Percentiles rank a stretch among this genome's conserved stretches.
Evolutionary conservation across 2,329 filamentous ascomycete genomes (phyloP).

Genomic region (Scleromitrula shiraiana): DNA sequence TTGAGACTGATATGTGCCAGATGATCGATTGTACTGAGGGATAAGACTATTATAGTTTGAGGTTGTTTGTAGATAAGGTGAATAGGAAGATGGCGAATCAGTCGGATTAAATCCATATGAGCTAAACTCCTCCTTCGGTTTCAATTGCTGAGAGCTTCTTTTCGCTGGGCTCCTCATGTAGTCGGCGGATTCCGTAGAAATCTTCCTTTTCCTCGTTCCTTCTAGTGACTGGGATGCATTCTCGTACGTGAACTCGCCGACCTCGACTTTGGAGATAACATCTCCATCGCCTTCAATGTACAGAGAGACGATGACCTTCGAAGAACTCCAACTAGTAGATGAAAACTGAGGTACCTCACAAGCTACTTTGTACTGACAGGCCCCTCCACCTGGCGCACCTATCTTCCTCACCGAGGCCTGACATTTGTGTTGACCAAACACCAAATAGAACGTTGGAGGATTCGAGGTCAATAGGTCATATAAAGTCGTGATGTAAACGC

Average conservation of each 20-base stretch:
- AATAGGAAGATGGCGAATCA: constrained; percentile 36
- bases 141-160: constrained; percentile 38
- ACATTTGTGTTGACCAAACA: constrained; percentile 73
- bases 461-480: constrained; percentile 62
- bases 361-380: constrained; percentile 65
- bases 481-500: constrained; percentile 65
- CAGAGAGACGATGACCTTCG: constrained; percentile 50
- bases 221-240: constrained; percentile 32
- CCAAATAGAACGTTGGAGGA: constrained; percentile 52
- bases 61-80: constrained; percentile 42
- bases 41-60: constrained; percentile 32
- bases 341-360: constrained; percentile 62
- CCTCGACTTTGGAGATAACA: constrained; percentile 41
- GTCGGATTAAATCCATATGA: constrained; percentile 49
- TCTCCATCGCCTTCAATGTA: constrained; percentile 50
- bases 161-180: constrained; percentile 40
- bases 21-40: constrained; percentile 33
- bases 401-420: constrained; percentile 56
- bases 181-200: constrained; percentile 42
- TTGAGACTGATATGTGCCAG: constrained; percentile 26
- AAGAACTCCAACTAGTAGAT: constrained; percentile 46
- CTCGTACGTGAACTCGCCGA: constrained; percentile 56
- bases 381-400: constrained; percentile 47
- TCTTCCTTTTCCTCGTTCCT: constrained; percentile 46
- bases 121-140: constrained; percentile 42